Evolutionary conservation across 192 early-diverging fungal species (phyloP), one percentile per base, ranked within the genome.

Genomic region (Coemansia sp.): DNA sequence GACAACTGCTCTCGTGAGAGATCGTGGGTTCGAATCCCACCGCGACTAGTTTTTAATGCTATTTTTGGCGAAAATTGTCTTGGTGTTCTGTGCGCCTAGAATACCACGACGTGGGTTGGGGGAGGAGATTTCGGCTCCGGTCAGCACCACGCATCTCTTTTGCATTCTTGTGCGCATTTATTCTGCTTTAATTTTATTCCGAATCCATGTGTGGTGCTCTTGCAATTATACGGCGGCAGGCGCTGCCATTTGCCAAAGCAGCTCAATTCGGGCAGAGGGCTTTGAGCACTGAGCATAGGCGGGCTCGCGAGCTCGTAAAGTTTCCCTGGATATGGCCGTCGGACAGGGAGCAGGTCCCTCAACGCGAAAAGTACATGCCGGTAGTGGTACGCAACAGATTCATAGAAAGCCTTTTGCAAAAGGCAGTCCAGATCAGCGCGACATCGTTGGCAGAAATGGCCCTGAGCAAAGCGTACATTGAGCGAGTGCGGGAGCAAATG

Each of bases 11-110:
- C 56, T 57, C 56, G 40, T 53, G 33, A 22, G 64, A 57, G 64
- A 58, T 66, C 64, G 64, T 59, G 64, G 64, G 64, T 66, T 66
- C 64, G 64, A 66, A 66, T 56, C 55, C 54, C 54, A 47, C 54
- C 47, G 54, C 36, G 54, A 36, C 54, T 56, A 56, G 9, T 15
- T 35, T 35, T 56, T 36, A n/a, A n/a, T n/a, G n/a, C n/a, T n/a
- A n/a, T n/a, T n/a, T n/a, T n/a, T n/a, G n/a, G n/a, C n/a, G n/a
- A n/a, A n/a, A n/a, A n/a, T n/a, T n/a, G n/a, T n/a, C n/a, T n/a
- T n/a, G n/a, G n/a, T n/a, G n/a, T n/a, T n/a, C n/a, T n/a, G n/a
- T n/a, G n/a, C n/a, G n/a, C n/a, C n/a, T n/a, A n/a, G n/a, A n/a
- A n/a, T n/a, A n/a, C n/a, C n/a, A n/a, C n/a, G n/a, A n/a, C n/a